Base-by-base conservation (phyloP, 495 filamentous ascomycete species). In the Trichocladium uniseriatum region DNA sequence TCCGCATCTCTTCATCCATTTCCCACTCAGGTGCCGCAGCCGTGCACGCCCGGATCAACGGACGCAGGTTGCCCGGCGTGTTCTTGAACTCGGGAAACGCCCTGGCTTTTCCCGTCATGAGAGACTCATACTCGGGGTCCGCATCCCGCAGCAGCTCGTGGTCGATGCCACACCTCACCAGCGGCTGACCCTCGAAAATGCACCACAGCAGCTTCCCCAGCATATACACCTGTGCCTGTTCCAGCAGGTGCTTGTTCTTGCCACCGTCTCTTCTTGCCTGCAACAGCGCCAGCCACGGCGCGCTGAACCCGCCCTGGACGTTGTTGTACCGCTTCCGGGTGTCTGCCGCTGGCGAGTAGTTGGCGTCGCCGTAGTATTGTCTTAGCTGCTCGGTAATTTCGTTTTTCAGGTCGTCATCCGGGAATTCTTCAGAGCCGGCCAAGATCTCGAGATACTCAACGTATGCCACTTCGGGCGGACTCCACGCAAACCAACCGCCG, bases 161-260 rank as follows among this genome's bases (percentile, higher is more conserved):
- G 20, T 62, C 56, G 31, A 65, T 53, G 8, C 59, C 62, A 29
- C 55, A 62, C 19, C 55, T 31, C 8, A 62, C 41, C 8, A 51
- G 8, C 9, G 61, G 40, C 13, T 53, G 43, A 6, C 45, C 52
- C 45, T 66, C 63, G 38, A 68, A 68, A 4, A 69, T 49, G 50
- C 64, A 69, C 66, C 66, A 69, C 2, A 69, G 47, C n/a, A 63
- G 22, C 37, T 61, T 65, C 1, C 63, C 66, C 1, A 69, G 59
- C 61, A 67, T 66, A 29, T 63, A 69, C 0, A 65, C 63, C 27
- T 65, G 54, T 1, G 59, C 57, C 27, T 39, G 55, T 29, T 67
- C 63, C 32, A 57, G 35, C 37, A 10, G 24, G 21, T 51, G 44
- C 37, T 40, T 37, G 1, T 21, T 19, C 11, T 43, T n/a, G 1